A percentile compares a stretch with the other conserved stretches of the same genome.
Conservation (phyloP, 2,329 filamentous ascomycete genomes). For the Monosporascus sp. region DNA sequence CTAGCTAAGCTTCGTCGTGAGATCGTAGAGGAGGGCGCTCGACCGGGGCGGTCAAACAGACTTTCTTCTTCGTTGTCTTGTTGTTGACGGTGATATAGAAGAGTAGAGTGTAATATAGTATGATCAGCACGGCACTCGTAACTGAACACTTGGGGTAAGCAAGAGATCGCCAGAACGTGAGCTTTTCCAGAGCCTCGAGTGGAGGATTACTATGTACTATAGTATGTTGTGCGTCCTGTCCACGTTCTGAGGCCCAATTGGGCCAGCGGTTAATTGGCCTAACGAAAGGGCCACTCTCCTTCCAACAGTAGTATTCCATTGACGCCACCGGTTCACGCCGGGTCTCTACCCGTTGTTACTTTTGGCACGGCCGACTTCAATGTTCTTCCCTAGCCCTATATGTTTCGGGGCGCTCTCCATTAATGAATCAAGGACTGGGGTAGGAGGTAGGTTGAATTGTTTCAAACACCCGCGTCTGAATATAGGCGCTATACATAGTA, state of each 20-base stretch:
- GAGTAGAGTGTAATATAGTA: no score
- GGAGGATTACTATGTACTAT: neutral
- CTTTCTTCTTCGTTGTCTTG: no score
- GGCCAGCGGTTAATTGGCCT: neutral
- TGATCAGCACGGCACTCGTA: no score
- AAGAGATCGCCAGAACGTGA: neutral
- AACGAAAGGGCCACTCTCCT: neutral
- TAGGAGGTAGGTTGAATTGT: neutral
- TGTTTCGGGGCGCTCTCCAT: neutral
- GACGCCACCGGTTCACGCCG: neutral
- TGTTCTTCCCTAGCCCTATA: neutral
- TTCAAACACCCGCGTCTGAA: neutral
- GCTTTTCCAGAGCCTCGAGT: neutral
- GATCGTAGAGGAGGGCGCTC: no score
- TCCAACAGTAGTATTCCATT: neutral
- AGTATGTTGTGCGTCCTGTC: neutral
- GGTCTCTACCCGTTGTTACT: neutral
- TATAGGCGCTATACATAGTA: neutral
- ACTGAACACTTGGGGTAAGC: neutral
- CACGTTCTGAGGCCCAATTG: slow-evolving; percentile 1
- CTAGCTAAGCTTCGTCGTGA: no score
- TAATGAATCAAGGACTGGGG: neutral
- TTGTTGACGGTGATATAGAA: no score
- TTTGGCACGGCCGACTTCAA: neutral
- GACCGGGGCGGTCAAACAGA: no score